Base-by-base conservation (phyloP, 2,329 filamentous ascomycete genomes). In the Penicillium corylophilum region DNA sequence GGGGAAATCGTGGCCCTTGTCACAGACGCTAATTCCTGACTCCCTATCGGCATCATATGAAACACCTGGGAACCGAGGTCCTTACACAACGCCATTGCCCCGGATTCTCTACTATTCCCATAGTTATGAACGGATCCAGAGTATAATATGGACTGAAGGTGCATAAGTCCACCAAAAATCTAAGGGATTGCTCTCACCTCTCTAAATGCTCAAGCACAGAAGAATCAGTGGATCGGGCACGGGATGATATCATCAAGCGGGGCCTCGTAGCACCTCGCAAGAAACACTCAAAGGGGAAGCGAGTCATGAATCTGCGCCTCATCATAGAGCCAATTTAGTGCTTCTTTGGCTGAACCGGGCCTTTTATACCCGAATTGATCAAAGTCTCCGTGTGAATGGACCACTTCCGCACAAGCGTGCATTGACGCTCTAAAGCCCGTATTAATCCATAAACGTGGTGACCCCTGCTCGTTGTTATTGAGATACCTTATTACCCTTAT, bases 241-340 rank as follows among this genome's bases (percentile, higher is more conserved):
- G 18, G 36, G 5, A 39, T 39, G 36, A 39, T 20, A 40, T 24
- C 31, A 29, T 18, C 33, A 53, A 54, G 61, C 55, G 58, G 57
- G 60, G 54, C 51, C 39, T 35, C 41, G 26, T 47, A 44, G 53
- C 31, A 50, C 45, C 59, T 58, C 56, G 56, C 53, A 59, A 59
- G 50, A 15, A 46, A 46, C 42, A 40, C 56, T 58, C 22, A 22
- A 57, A 57, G 40, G 33, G 35, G 35, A 35, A n/a, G 2, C 31
- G 6, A 53, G 46, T 31, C 45, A 46, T 15, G 23, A 43, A 29
- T 41, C 46, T 35, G 15, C 6, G 13, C 18, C 7, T 39, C 26
- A 10, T 38, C 31, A 54, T 54, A 51, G 45, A 47, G 20, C 42
- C 29, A 46, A 7, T 28, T 4, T n/a, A 4, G 9, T 20, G 8